Percentiles rank a stretch among this genome's conserved stretches.
Evolutionary conservation across 257 asterid genomes (phyloP).

Genomic region (Verbena officinalis): DNA sequence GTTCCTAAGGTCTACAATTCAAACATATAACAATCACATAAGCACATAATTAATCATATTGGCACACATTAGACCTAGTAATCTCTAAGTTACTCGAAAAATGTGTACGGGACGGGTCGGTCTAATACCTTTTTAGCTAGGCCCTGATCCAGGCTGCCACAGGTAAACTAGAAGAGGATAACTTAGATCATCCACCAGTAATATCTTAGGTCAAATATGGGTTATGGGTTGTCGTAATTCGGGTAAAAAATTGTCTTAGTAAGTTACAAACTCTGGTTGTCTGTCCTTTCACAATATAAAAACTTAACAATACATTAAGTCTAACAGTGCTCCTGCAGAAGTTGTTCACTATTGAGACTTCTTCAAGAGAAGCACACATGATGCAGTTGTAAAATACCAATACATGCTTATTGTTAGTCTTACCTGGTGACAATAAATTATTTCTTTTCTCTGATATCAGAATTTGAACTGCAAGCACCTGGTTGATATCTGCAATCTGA

Average conservation of each 20-base stretch:
- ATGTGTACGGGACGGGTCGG: too few relatives aligned
- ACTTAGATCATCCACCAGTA: neutral
- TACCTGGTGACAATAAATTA: constrained; percentile 77
- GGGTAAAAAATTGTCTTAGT: neutral
- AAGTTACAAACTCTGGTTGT: neutral
- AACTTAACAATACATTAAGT: constrained; percentile 1
- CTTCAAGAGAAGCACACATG: constrained; percentile 8
- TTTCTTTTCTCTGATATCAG: constrained; percentile 79
- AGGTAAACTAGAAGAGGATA: neutral
- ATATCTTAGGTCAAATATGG: neutral
- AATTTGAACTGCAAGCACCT: constrained; percentile 80
- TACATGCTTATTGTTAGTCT: constrained; percentile 26
- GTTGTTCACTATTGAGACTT: constrained; percentile 15
- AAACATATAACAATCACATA: too few relatives aligned
- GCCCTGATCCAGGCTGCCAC: too few relatives aligned
- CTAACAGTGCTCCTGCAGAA: constrained; percentile 9
- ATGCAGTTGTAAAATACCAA: constrained; percentile 10
- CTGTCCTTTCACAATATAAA: neutral
- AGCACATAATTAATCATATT: too few relatives aligned
- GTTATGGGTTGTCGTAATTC: constrained; percentile 1
- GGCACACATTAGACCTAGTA: too few relatives aligned
- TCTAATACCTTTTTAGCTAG: too few relatives aligned
- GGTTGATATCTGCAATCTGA: constrained; percentile 89
- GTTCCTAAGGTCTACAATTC: too few relatives aligned
- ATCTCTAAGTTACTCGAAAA: too few relatives aligned